These are phyloP conservation scores for Dimargaris verticillata DNA, from an alignment of 192 early-diverging fungal species.

Conservation along the genomic window DNA sequence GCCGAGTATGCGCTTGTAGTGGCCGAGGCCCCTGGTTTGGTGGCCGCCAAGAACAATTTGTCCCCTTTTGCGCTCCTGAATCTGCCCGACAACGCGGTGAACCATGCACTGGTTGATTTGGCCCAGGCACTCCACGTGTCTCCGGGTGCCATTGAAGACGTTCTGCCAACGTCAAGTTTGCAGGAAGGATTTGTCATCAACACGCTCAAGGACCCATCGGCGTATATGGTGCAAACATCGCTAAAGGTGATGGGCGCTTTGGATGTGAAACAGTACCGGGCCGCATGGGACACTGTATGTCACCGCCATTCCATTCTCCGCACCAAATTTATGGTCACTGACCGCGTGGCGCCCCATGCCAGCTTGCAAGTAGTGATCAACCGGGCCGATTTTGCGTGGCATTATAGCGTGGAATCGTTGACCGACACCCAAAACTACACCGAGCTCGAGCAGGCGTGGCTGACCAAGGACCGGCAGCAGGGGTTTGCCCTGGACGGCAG, in stretches of 20 bases:
- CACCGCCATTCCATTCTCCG: background rate
- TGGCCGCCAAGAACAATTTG: too few relatives aligned
- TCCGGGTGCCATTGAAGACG: background rate
- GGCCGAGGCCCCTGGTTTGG: too few relatives aligned
- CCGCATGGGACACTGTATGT: background rate
- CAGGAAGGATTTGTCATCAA: background rate
- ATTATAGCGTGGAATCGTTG: too few relatives aligned
- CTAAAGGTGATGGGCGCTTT: background rate
- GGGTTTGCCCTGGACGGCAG: background rate
- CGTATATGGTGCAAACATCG: background rate
- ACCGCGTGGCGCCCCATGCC: background rate
- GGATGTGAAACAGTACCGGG: background rate
- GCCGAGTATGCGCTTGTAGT: too few relatives aligned
- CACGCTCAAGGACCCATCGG: constrained; percentile 1
- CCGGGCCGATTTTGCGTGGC: background rate
- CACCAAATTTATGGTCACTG: background rate
- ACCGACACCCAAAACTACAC: too few relatives aligned
- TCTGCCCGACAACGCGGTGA: too few relatives aligned
- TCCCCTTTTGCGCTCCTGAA: too few relatives aligned
- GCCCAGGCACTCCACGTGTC: too few relatives aligned
- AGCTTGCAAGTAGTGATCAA: background rate
- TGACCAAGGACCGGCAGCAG: background rate
- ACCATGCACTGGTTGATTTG: too few relatives aligned
- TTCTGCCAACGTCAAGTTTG: background rate
- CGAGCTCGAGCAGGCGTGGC: too few relatives aligned